A percentile compares a stretch with the other conserved stretches of the same genome.
phyloP scores from a whole-genome alignment of 192 early-diverging fungal genomes.

The Podila horticola region DNA sequence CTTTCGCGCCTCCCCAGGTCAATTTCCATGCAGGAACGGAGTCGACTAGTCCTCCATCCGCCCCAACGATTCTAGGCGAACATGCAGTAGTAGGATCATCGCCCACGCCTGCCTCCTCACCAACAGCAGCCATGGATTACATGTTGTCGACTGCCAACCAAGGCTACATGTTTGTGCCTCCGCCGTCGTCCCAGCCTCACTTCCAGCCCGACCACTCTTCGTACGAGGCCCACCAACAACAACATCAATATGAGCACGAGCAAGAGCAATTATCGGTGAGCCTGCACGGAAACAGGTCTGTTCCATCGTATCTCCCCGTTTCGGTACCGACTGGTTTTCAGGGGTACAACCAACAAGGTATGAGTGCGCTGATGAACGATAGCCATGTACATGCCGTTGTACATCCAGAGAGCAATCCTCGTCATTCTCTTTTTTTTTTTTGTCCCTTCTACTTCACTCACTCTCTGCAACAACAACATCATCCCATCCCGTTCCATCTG shows the following conservation, averaged over 20 bases:
- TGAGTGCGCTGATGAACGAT: too few relatives aligned
- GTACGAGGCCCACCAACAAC: constrained; percentile 3
- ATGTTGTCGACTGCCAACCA: constrained; percentile 25
- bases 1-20: background rate
- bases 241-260: constrained; percentile 14
- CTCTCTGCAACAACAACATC: constrained; percentile 7
- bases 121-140: constrained; percentile 18
- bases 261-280: constrained; percentile 1
- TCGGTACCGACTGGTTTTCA: background rate
- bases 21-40: background rate
- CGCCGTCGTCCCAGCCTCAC: background rate
- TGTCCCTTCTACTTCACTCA: too few relatives aligned
- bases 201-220: constrained; percentile 9
- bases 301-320: background rate
- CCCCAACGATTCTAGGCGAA: too few relatives aligned
- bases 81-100: constrained; percentile 28
- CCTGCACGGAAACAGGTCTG: background rate
- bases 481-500: background rate
- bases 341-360: too few relatives aligned
- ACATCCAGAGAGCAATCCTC: too few relatives aligned
- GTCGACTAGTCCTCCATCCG: background rate
- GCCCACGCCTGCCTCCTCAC: background rate
- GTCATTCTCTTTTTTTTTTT: too few relatives aligned
- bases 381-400: too few relatives aligned
- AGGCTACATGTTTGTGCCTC: constrained; percentile 5